Evolutionary conservation across 768 basidiomycete genomes (phyloP), one percentile per base, ranked within the genome.

Genomic region (Amanita jacksonii): DNA sequence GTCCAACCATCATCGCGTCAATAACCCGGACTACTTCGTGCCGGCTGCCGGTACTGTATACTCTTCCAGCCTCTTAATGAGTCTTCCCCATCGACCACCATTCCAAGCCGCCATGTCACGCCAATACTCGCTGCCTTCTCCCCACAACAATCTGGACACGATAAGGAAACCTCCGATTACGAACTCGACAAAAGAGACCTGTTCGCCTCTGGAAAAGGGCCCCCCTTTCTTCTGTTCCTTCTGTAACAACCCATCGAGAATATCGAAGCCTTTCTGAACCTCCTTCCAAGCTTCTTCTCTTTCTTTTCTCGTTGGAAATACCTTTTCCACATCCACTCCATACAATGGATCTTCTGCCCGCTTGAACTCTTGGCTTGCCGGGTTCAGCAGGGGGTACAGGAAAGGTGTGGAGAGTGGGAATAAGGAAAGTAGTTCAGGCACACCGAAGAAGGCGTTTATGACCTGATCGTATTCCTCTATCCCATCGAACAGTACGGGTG

Each of bases 261-360:
- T 49, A 16, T 50, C 49, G 31, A 65, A 58, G 0, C 41, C 54
- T 8, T 32, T 58, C 37, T 53, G 47, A 12, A 63, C 32, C 28
- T 50, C 43, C 16, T 49, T 49, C 65, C 62, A 67, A 8, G 59
- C 56, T 10, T 43, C 55, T 5, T 57, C 57, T 28, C 57, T 54
- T 34, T 38, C 54, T 8, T 60, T 57, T 15, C 54, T 53, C 7
- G 47, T 45, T 0, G 65, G 62, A 7, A 57, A 31, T 38, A 60
- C 28, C 20, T 58, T 52, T 58, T 72, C 67, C 25, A 59, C 49
- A 23, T 55, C 54, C 37, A 37, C 52, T 0, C 68, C 64, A n/a
- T 56, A 56, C 1, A 30, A 37, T 3, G 39, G 45, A 37, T 57
- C 54, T 10, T 66, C 59, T 3, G 62, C 66, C 3, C 48, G 39